Conservation (phyloP, 129 eudicot genomes). For the sunflower (Helianthus annuus) region HanXRQr2.0-SUNRISE NC_035436.2:167625327-167625826, state of each 20-base stretch:
- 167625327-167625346: conserved; percentile 3
- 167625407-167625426: conserved; percentile 29
- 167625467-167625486: conserved; percentile 38
- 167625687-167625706: neutral
- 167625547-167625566: conserved; percentile 44
- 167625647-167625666: neutral
- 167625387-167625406: conserved; percentile 25
- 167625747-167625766: neutral
- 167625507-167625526: conserved; percentile 39
- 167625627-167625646: conserved; percentile 40
- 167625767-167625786: no score
- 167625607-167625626: conserved; percentile 47
- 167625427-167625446: conserved; percentile 35
- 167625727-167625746: no score
- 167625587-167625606: conserved; percentile 34
- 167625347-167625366: conserved; percentile 14
- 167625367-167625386: conserved; percentile 9
- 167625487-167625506: conserved; percentile 40
- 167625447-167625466: conserved; percentile 39
- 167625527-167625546: conserved; percentile 42
- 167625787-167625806: neutral
- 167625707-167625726: neutral
- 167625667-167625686: neutral
- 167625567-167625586: conserved; percentile 39
- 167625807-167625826: no score